Conservation (phyloP, 768 basidiomycete species). For the Gymnopilus dilepis region DNA sequence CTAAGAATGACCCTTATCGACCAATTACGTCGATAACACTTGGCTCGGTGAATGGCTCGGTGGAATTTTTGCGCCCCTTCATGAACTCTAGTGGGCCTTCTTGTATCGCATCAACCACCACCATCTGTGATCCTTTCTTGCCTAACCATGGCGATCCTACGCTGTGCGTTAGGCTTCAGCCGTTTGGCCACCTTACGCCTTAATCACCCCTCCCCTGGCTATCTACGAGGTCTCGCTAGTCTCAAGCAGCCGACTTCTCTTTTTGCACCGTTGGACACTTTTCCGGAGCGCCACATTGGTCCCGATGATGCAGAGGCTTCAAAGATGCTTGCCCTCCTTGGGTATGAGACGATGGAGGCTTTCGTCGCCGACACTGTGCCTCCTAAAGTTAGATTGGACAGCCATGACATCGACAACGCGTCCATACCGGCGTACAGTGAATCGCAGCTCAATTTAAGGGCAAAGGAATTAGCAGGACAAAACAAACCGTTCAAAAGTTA, state of each 20-base stretch:
- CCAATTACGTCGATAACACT: slow-evolving; percentile 35
- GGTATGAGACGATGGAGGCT: slow-evolving; percentile 86
- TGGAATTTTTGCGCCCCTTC: slow-evolving; percentile 42
- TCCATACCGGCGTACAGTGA: slow-evolving; percentile 84
- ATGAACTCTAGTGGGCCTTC: slow-evolving; percentile 21
- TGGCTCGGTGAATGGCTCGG: slow-evolving; percentile 68
- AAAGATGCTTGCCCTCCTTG: slow-evolving; percentile 83
- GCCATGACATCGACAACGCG: slow-evolving; percentile 62
- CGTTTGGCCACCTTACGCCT: slow-evolving; percentile 27
- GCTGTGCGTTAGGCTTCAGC: slow-evolving; percentile 32
- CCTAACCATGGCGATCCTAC: slow-evolving; percentile 38
- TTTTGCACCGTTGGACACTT: slow-evolving; percentile 88
- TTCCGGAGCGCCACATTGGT: slow-evolving; percentile 90
- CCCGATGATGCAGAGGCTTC: slow-evolving; percentile 83
- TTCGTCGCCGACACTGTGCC: slow-evolving; percentile 89
- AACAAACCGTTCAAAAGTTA: slow-evolving; percentile 91
- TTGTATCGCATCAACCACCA: slow-evolving; percentile 24
- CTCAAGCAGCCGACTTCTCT: slow-evolving; percentile 64
- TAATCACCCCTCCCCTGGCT: slow-evolving; percentile 30
- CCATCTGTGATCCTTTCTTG: slow-evolving; percentile 17
- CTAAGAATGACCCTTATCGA: slow-evolving; percentile 31
- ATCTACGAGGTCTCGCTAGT: slow-evolving; percentile 57
- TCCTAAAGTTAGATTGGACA: slow-evolving; percentile 72
- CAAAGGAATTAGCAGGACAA: slow-evolving; percentile 73
- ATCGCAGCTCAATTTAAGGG: slow-evolving; percentile 77